Conservation (phyloP, 1,284 basidiomycete species). For the Trametes versicolor region DNA sequence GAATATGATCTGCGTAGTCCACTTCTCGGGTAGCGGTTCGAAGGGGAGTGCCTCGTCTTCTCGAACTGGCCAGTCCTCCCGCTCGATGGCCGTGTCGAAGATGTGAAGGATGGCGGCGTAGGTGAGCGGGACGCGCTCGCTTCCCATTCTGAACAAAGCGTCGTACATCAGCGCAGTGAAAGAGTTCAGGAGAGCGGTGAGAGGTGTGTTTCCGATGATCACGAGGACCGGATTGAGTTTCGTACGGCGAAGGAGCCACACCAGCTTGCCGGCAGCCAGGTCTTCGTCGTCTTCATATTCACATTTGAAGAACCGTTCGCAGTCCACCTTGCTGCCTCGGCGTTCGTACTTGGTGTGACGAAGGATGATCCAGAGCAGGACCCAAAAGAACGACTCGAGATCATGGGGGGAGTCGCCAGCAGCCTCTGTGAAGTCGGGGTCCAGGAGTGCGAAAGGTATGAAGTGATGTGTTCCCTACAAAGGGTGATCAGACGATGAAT, state of each 20-base stretch:
- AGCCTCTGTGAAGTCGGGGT: neutral
- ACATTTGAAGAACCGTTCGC: neutral
- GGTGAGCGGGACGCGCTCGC: too few species aligned
- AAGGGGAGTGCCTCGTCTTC: too few species aligned
- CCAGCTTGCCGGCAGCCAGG: neutral
- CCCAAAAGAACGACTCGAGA: conserved; percentile 31
- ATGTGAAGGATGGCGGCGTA: too few species aligned
- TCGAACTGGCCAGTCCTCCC: too few species aligned
- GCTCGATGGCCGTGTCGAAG: too few species aligned
- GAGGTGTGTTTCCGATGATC: neutral
- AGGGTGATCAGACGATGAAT: too few species aligned
- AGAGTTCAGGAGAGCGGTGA: neutral
- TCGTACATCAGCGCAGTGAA: neutral
- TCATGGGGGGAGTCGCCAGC: conserved; percentile 4
- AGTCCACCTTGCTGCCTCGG: neutral
- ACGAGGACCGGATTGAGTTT: neutral
- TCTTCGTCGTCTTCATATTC: neutral
- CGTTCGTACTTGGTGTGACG: conserved; percentile 18
- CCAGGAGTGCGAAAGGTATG: neutral
- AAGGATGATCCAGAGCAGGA: conserved; percentile 27
- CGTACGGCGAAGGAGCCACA: neutral
- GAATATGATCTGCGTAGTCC: too few species aligned
- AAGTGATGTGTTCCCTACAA: neutral
- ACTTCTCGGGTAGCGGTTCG: too few species aligned
- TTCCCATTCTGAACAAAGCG: too few species aligned